Base-by-base conservation (phyloP, 192 early-diverging fungal genomes). In the Coemansia sp. region DNA sequence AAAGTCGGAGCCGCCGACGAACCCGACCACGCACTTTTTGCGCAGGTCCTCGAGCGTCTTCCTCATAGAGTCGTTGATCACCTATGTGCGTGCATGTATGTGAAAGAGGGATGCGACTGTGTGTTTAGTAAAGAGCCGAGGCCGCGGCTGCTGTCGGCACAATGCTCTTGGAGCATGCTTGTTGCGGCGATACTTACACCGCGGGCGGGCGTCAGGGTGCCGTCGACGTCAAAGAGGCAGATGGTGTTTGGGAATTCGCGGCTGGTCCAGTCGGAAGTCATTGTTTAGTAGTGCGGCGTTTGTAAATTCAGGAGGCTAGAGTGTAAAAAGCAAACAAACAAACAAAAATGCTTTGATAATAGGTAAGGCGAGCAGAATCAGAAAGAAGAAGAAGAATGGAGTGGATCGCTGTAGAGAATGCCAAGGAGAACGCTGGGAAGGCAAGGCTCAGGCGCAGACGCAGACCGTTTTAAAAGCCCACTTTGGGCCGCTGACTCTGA, bases 151-250 rank as follows among this genome's bases (percentile, higher is more conserved):
- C n/a, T n/a, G n/a, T n/a, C n/a, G n/a, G n/a, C 20, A 36, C 29
- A 38, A 30, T 35, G 38, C 49, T 38, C 14, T 27, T 39, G 49
- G 17, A n/a, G 1, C 6, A 13, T 36, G 23, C 13, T 13, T 46
- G 14, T 2, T 42, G 18, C 9, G 4, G 14, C 41, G 27, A 27
- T 41, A 63, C 72, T 72, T 79, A 94, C 93, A 71, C 84, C 77
- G 70, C 96, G 90, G 30, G 94, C 95, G 30, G 94, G 94, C 9
- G 93, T 95, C 46, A 99, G 69, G 10, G 96, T 96, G 39, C 95
- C 96, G 67, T 99, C 96, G 35, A 99, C 94, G 78, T 99, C 93
- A 60, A 97, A 97, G 27, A 97, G 85, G 36, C 86, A 84, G 58
- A 96, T 79, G 63, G 87, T 92, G 65, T 87, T 80, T 28, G 94